Percentiles rank a stretch among this genome's conserved stretches.
phyloP scores from a whole-genome alignment of 768 basidiomycete species.

The Russula vinacea region DNA sequence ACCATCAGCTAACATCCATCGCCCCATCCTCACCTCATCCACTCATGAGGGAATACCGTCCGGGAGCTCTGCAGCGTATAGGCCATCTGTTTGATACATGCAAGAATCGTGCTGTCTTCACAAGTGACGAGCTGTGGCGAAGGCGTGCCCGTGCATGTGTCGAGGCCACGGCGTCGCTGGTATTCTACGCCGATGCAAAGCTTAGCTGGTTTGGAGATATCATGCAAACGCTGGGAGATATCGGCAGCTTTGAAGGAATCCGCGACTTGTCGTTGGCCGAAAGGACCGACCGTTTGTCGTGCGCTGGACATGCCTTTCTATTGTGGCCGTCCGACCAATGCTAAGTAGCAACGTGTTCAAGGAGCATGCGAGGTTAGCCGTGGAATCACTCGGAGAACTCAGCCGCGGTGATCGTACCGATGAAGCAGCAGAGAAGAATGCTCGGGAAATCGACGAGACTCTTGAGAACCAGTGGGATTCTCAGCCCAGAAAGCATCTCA shows the following conservation, averaged over 20 bases:
- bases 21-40: background rate
- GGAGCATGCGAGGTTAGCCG: too few relatives aligned
- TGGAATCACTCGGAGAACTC: background rate
- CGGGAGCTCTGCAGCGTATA: background rate
- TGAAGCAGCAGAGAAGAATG: background rate
- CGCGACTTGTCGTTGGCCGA: background rate
- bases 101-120: background rate
- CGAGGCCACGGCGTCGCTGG: background rate
- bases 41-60: background rate
- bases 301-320: slow-evolving; percentile 1
- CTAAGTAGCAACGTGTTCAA: background rate
- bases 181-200: background rate
- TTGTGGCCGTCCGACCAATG: background rate
- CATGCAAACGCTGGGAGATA: background rate
- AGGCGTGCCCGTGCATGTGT: background rate
- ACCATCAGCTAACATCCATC: too few relatives aligned
- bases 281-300: background rate
- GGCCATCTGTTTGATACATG: background rate
- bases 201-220: background rate
- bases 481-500: too few relatives aligned
- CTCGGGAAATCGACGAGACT: background rate
- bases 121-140: background rate
- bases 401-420: background rate
- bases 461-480: background rate
- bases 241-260: background rate